A percentile compares a stretch with the other conserved stretches of the same genome.
Evolutionary conservation across 2,329 filamentous ascomycete species (phyloP).

Genomic region (Colletotrichum sp.): DNA sequence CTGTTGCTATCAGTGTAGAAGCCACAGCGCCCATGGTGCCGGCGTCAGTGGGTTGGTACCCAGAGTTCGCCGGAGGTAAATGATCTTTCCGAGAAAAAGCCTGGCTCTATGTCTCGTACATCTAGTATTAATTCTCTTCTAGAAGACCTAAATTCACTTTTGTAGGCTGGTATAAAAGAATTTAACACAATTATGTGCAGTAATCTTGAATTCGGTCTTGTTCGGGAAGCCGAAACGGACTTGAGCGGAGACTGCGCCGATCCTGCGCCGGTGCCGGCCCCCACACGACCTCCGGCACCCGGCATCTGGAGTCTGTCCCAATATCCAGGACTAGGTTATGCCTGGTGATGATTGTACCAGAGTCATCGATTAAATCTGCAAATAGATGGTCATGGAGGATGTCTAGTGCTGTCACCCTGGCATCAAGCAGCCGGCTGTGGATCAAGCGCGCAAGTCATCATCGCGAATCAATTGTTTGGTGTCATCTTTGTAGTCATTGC

Average conservation of each 20-base stretch:
- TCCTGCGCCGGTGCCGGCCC: too few species aligned
- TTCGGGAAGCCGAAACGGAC: neutral
- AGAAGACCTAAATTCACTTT: accelerated
- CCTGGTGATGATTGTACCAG: neutral
- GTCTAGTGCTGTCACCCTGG: neutral
- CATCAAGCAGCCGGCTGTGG: neutral
- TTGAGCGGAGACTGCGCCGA: neutral
- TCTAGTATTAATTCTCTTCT: accelerated
- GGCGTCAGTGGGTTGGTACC: neutral
- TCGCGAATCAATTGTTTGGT: accelerated
- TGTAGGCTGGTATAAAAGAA: neutral
- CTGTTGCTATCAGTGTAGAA: neutral
- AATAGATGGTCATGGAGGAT: neutral
- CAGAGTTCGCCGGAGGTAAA: neutral
- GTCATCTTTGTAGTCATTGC: neutral
- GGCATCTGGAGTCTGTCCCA: neutral
- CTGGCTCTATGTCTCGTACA: neutral
- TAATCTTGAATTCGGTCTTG: neutral
- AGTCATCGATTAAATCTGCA: neutral
- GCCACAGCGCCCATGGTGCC: neutral
- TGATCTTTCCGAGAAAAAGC: neutral
- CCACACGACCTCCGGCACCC: neutral
- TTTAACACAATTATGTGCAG: accelerated
- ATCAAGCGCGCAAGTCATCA: neutral
- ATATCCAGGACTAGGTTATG: neutral